phyloP scores from a whole-genome alignment of 805 yeast species.

The Scheffersomyces ergatensis region DNA sequence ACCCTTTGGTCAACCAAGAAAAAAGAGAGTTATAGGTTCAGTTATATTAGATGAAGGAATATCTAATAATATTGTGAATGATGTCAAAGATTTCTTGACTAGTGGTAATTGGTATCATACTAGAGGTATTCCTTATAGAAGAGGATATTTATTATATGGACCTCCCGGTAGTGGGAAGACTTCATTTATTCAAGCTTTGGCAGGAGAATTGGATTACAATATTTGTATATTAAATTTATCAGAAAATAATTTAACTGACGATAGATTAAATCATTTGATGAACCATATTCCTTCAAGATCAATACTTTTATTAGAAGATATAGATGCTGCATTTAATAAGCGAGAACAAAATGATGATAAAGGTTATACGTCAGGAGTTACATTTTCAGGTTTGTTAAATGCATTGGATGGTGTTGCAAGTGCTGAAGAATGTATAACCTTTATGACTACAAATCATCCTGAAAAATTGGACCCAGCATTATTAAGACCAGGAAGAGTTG shows the following conservation, averaged over 20 bases:
- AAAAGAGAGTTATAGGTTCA: conserved; percentile 78
- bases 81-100: conserved; percentile 74
- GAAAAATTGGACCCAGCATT: conserved; percentile 91
- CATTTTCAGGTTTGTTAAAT: conserved; percentile 90
- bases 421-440: conserved; percentile 93
- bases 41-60: conserved; percentile 82
- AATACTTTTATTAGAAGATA: conserved; percentile 81
- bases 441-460: conserved; percentile 98
- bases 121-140: conserved; percentile 95
- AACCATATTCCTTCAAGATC: conserved; percentile 92
- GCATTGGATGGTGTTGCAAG: conserved; percentile 97
- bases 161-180: conserved; percentile 99
- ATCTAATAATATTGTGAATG: conserved; percentile 61
- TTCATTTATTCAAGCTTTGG: conserved; percentile 91
- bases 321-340: conserved; percentile 91
- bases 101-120: conserved; percentile 91
- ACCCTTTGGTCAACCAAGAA: conserved; percentile 93
- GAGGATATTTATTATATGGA: conserved; percentile 92
- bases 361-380: conserved; percentile 85
- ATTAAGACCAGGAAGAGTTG: conserved; percentile 92
- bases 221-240: conserved; percentile 90
- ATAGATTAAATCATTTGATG: conserved; percentile 90
- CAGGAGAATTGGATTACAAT: conserved; percentile 94
- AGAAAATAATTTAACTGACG: conserved; percentile 91
- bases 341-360: conserved; percentile 73